Evolutionary conservation across 495 filamentous ascomycete species (phyloP).

Genomic region (Diplogelasinospora grovesii): DNA sequence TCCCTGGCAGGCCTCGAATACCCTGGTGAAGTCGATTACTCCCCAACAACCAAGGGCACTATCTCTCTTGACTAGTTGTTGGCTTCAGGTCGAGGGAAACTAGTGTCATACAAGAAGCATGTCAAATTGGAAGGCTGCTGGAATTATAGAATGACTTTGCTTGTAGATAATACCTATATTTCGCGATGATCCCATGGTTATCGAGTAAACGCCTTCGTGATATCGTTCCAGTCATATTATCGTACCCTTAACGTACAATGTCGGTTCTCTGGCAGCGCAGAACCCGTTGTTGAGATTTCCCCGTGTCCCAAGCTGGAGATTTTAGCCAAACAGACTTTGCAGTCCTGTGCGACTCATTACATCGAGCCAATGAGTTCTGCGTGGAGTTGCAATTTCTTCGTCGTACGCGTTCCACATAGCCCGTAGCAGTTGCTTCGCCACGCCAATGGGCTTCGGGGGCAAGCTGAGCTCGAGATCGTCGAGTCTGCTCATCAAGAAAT

Average conservation of each 20-base stretch:
- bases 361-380: constrained; percentile 29
- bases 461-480: constrained; percentile 23
- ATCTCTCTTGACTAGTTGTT: constrained; percentile 16
- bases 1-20: constrained; percentile 15
- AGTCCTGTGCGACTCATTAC: constrained; percentile 27
- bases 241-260: too few species aligned
- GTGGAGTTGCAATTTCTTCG: constrained; percentile 19
- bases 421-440: constrained; percentile 26
- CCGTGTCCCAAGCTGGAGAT: not conserved
- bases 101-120: too few species aligned
- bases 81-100: too few species aligned
- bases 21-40: constrained; percentile 19
- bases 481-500: constrained; percentile 21
- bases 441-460: constrained; percentile 27
- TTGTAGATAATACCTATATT: too few species aligned
- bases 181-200: too few species aligned
- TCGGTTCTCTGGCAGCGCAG: too few species aligned
- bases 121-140: too few species aligned
- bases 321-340: constrained; percentile 27
- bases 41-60: constrained; percentile 16
- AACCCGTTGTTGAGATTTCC: too few species aligned
- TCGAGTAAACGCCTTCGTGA: too few species aligned
- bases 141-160: too few species aligned
- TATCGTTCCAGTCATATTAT: too few species aligned
- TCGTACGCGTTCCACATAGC: constrained; percentile 29